Percentiles rank a stretch among this genome's conserved stretches.
phyloP scores from a whole-genome alignment of 352 stramenopile species.

The Phytopythium ostracodes region DNA sequence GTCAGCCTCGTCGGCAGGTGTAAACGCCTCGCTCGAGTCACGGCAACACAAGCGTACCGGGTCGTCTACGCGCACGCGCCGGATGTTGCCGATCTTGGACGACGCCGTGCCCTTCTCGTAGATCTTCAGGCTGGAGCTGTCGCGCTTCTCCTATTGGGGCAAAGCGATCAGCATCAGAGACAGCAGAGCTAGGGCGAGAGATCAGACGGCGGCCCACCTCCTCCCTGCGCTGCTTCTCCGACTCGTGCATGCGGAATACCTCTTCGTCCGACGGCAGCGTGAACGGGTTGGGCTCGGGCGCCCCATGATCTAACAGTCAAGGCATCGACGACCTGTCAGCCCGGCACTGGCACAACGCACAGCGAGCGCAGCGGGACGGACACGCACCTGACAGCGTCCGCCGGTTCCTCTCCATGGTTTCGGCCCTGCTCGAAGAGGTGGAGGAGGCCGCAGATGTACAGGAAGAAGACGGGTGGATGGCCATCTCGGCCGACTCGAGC shows the following conservation, averaged over 20 bases:
- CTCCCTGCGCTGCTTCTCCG: conserved; percentile 85
- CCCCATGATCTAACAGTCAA: conserved; percentile 26
- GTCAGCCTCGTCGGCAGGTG: too few species aligned
- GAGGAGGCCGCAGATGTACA: neutral
- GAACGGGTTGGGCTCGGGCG: conserved; percentile 85
- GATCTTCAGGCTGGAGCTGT: conserved; percentile 71
- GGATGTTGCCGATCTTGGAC: conserved; percentile 79
- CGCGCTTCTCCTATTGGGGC: conserved; percentile 40
- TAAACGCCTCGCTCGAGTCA: neutral
- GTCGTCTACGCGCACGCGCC: conserved; percentile 65
- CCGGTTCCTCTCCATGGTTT: conserved; percentile 20
- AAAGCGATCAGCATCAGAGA: neutral
- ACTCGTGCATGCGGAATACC: conserved; percentile 92
- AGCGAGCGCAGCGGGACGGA: neutral
- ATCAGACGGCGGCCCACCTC: conserved; percentile 27
- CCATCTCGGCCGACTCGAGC: neutral
- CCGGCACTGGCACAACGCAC: too few species aligned
- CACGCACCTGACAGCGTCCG: neutral
- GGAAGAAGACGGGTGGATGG: neutral
- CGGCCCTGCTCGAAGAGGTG: neutral
- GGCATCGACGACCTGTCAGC: neutral
- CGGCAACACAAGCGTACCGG: conserved; percentile 21
- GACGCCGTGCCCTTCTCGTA: conserved; percentile 88
- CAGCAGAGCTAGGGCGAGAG: too few species aligned
- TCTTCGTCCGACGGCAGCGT: conserved; percentile 92